A percentile compares a stretch with the other conserved stretches of the same genome.
Conservation (phyloP, 2,329 filamentous ascomycete species). For the Exophiala spinifera region DNA sequence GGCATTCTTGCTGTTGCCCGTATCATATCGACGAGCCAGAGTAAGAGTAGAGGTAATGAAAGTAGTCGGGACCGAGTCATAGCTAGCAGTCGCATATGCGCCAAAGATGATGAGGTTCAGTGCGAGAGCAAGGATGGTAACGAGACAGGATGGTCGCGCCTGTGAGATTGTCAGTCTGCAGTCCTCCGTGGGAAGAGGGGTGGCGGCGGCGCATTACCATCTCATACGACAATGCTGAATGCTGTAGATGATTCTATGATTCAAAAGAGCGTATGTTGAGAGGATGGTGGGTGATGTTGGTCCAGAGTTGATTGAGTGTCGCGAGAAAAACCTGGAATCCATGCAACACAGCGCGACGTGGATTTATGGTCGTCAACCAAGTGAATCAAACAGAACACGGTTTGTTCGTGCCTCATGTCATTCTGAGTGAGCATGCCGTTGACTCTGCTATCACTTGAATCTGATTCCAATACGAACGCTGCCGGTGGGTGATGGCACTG, state of each 20-base stretch:
- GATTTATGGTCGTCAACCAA: no score
- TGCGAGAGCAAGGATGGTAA: neutral
- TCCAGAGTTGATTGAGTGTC: no score
- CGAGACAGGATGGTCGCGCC: neutral
- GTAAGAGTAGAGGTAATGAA: neutral
- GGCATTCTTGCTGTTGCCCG: neutral
- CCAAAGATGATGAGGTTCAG: neutral
- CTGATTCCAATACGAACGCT: no score
- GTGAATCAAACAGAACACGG: no score
- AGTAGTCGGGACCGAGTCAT: neutral
- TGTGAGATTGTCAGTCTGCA: neutral
- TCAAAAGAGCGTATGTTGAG: neutral
- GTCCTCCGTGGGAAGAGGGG: neutral
- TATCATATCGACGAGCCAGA: neutral
- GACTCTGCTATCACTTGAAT: no score
- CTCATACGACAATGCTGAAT: neutral
- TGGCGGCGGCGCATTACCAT: neutral
- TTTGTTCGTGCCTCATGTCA: no score
- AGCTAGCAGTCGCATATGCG: neutral
- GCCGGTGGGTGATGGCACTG: no score
- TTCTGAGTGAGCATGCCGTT: no score
- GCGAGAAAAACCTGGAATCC: no score
- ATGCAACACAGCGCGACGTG: no score
- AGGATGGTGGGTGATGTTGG: no score
- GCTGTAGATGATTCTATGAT: neutral